A percentile compares a stretch with the other conserved stretches of the same genome.
These are phyloP conservation scores for Pinus albicaulis DNA, from an alignment of 75 land plant genomes.

Conservation along the genomic window DNA sequence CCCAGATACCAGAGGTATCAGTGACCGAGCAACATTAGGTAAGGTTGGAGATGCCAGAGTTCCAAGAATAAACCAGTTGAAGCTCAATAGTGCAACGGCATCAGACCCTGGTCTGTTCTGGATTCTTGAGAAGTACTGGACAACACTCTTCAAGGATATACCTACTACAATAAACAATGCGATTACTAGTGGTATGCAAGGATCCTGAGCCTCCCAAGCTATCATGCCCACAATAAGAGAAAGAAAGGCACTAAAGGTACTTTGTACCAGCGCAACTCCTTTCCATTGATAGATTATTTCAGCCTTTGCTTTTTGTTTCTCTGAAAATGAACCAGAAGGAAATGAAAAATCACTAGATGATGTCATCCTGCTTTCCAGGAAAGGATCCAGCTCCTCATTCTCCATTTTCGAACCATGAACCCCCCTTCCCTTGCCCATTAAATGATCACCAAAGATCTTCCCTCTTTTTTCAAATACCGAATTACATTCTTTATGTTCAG, in stretches of 20 bases:
- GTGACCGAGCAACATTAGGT: constrained; percentile 46
- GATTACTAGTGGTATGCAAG: constrained; percentile 69
- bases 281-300: constrained; percentile 10
- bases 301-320: not conserved
- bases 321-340: not conserved
- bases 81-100: constrained; percentile 74
- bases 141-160: constrained; percentile 72
- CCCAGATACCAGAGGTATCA: constrained; percentile 10
- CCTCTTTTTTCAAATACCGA: constrained; percentile 5
- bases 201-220: constrained; percentile 79
- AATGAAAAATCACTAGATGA: not conserved
- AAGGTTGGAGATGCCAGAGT: constrained; percentile 73
- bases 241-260: constrained; percentile 66
- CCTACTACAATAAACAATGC: constrained; percentile 77
- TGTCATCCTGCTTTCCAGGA: not conserved
- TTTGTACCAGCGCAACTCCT: constrained; percentile 44
- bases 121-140: constrained; percentile 61
- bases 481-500: not conserved
- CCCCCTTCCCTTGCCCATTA: not conserved
- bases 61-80: constrained; percentile 92
- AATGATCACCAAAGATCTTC: not conserved
- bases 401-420: not conserved
- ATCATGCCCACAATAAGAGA: constrained; percentile 78
- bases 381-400: not conserved
- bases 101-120: constrained; percentile 62